These are phyloP conservation scores for Diatrype stigma DNA, from an alignment of 2,329 filamentous ascomycete genomes.

Conservation along the genomic window DNA sequence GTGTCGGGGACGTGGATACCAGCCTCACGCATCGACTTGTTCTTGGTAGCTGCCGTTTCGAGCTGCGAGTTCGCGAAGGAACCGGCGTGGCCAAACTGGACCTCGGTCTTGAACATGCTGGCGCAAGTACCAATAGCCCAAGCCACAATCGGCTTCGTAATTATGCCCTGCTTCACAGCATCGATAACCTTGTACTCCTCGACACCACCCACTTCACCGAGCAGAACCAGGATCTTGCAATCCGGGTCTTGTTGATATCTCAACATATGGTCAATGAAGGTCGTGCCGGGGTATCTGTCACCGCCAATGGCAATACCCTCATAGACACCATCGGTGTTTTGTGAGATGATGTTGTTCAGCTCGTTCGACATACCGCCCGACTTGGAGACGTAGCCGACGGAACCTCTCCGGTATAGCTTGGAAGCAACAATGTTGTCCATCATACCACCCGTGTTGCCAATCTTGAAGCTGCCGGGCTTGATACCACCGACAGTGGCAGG, in stretches of 20 bases:
- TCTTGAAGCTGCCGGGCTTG: conserved; percentile 99
- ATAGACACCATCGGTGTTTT: conserved; percentile 96
- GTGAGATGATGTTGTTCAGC: conserved; percentile 98
- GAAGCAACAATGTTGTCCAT: conserved; percentile 99
- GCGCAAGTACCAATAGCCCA: conserved; percentile 99
- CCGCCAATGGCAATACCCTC: conserved; percentile 99
- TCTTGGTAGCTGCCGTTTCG: conserved; percentile 95
- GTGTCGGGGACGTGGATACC: conserved; percentile 93
- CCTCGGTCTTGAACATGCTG: conserved; percentile 99
- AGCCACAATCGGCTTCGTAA: conserved; percentile 97
- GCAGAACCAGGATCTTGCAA: conserved; percentile 93
- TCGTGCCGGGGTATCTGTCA: conserved; percentile 97
- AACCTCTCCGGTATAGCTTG: conserved; percentile 99
- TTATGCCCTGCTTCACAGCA: conserved; percentile 86
- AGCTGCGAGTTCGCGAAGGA: conserved; percentile 99
- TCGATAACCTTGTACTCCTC: conserved; percentile 99
- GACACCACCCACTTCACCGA: conserved; percentile 98
- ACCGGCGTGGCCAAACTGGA: conserved; percentile 98
- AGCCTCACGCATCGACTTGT: conserved; percentile 92
- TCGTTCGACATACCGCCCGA: conserved; percentile 99
- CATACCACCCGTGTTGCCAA: conserved; percentile 99
- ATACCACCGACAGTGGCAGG: conserved; percentile 98
- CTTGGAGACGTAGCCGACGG: conserved; percentile 99
- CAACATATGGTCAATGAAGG: conserved; percentile 97
- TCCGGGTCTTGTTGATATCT: conserved; percentile 94